These are phyloP conservation scores for Blastocystis hominis DNA, from an alignment of 352 stramenopile species.

Conservation along the genomic window DNA sequence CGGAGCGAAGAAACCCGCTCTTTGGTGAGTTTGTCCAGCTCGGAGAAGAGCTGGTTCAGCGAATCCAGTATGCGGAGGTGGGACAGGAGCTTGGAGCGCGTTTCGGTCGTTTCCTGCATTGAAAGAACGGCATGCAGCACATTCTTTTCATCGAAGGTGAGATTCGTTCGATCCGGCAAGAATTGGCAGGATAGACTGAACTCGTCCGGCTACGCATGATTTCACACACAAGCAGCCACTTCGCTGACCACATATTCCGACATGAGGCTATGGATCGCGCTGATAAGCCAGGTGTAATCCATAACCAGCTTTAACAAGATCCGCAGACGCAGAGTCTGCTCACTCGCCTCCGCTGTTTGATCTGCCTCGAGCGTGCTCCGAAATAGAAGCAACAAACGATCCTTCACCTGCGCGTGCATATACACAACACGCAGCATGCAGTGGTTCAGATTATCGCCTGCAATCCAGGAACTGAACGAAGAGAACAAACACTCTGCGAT, in stretches of 20 bases:
- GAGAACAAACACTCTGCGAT: slow-evolving; percentile 12
- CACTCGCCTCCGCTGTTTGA: too few species aligned
- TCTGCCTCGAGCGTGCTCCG: not conserved
- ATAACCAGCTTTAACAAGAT: not conserved
- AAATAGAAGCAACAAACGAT: not conserved
- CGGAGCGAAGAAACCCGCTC: not conserved
- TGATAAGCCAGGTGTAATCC: not conserved
- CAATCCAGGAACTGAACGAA: slow-evolving; percentile 1
- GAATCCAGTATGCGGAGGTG: not conserved
- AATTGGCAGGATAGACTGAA: not conserved
- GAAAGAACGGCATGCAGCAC: not conserved
- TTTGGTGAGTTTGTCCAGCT: not conserved
- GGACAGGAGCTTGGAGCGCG: not conserved
- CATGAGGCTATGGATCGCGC: not conserved
- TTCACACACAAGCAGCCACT: not conserved
- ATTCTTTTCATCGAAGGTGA: not conserved
- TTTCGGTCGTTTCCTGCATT: not conserved
- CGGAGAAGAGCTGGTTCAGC: not conserved
- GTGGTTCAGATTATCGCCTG: slow-evolving; percentile 3
- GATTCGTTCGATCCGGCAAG: not conserved
- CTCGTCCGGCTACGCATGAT: not conserved
- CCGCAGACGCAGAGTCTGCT: not conserved
- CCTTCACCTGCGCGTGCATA: not conserved
- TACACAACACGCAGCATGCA: slow-evolving; percentile 2
- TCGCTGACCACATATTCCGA: not conserved